Base-by-base conservation (phyloP, 225 moss, liverwort and hornwort species). In the Rhytidiadelphus loreus region DNA sequence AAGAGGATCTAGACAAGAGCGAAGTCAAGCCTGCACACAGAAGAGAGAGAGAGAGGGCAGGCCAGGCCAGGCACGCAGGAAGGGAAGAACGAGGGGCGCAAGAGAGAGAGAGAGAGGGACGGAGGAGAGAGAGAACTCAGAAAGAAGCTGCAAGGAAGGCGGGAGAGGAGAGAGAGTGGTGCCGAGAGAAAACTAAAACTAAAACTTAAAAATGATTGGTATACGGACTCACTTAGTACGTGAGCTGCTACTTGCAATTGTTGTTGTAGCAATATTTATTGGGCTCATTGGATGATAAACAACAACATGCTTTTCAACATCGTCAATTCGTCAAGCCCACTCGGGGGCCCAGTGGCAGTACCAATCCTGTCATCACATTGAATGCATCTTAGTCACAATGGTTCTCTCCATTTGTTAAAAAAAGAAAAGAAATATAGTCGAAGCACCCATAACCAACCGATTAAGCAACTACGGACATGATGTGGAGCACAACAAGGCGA, bases 301-400 rank as follows among this genome's bases (percentile, higher is more conserved):
- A 82, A n/a, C 82, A 56, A n/a, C n/a, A n/a, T 50, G 55, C 76
- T 77, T 82, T 69, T 89, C 62, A 33, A 70, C 37, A 19, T 83
- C 65, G 43, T 81, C n/a, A n/a, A n/a, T n/a, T n/a, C n/a, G n/a
- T n/a, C n/a, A n/a, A n/a, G n/a, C n/a, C n/a, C n/a, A n/a, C n/a
- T 83, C 89, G 86, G 93, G 33, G 91, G 91, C 43, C 93, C 85
- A 56, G 83, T 80, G 30, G 90, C 94, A 68, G 91, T 89, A 35
- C 93, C 90, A 89, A 92, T 86, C 87, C 94, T 93, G 88, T 41
- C 63, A 77, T 73, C 71, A 82, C 69, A 85, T 61, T 30, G 28
- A 80, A 85, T 46, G 59, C 6, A 28, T n/a, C n/a, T n/a, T n/a
- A n/a, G n/a, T n/a, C n/a, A n/a, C n/a, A n/a, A n/a, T n/a, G n/a